Base-by-base conservation (phyloP, 2,329 filamentous ascomycete genomes). In the Acrodontium crateriforme region DNA sequence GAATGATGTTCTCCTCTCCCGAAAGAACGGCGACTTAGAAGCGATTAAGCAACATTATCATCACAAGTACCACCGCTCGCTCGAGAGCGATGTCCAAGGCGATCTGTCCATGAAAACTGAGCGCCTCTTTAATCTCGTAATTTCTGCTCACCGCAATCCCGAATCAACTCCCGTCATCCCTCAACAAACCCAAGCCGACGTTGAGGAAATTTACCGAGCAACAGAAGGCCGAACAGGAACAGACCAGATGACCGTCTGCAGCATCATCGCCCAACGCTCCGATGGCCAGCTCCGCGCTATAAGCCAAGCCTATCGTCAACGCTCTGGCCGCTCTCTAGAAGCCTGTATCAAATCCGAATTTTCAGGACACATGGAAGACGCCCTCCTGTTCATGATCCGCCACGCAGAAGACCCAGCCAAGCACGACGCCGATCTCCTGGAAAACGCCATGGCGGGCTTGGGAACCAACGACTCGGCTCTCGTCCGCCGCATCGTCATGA, bases 71-170 rank as follows among this genome's bases (percentile, higher is more conserved):
- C 61, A 63, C 19, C 67, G 67, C 12, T 63, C 67, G 10, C 67
- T 95, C 1, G 77, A 85, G 44, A 58, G 63, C 9, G 78, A 79
- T 30, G 71, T 95, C 38, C 73, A 72, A 39, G 70, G 67, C 12
- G 87, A 95, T 41, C 61, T 95, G 12, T 87, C 78, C 40, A 70
- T 80, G 54, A 89, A 89, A 58, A 94, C 87, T 0, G 75, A 85
- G 51, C 64, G 74, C 12, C 74, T 94, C 43, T 95, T 93, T 58
- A 60, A 79, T 52, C 79, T 89, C 55, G 76, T 93, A 14, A 62
- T 92, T 21, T 65, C 71, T 17, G 83, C 75, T 2, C 71, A 67
- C 27, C 71, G 84, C 20, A 70, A 74, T 19, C 84, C 94, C 49
- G 85, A 95, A 38, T 72, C 72, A 2, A 65, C 70, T 0, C 82